A percentile compares a stretch with the other conserved stretches of the same genome.
These are phyloP conservation scores for Teratosphaeriaceae sp. DNA, from an alignment of 2,329 filamentous ascomycete species.

Conservation along the genomic window DNA sequence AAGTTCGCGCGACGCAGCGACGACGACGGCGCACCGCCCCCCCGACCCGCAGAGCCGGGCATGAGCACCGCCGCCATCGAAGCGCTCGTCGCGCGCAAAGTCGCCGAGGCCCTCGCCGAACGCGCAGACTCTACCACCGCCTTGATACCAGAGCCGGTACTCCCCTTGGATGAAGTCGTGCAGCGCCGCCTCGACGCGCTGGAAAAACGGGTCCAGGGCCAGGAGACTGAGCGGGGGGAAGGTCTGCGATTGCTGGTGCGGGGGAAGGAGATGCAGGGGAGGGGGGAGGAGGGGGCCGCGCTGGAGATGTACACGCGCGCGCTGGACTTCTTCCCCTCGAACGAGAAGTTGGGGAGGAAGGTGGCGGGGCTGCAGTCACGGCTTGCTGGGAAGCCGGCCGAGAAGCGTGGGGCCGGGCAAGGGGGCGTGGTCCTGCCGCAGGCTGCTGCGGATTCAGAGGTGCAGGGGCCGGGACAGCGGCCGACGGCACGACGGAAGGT, in stretches of 20 bases:
- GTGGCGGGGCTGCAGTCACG: slow-evolving; percentile 49
- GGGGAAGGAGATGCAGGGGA: slow-evolving; percentile 82
- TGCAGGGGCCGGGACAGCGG: not conserved
- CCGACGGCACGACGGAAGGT: not conserved
- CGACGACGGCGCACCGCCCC: slow-evolving; percentile 27
- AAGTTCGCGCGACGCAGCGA: slow-evolving; percentile 34
- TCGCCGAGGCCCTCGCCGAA: slow-evolving; percentile 81
- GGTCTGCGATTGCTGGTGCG: slow-evolving; percentile 82
- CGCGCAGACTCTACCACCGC: slow-evolving; percentile 42
- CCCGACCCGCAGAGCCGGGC: slow-evolving; percentile 10
- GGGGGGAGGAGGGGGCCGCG: slow-evolving; percentile 70
- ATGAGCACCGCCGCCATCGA: slow-evolving; percentile 66
- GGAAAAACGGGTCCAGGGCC: slow-evolving; percentile 72
- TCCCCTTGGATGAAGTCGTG: slow-evolving; percentile 73
- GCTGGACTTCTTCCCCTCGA: slow-evolving; percentile 76
- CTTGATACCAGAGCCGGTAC: slow-evolving; percentile 17
- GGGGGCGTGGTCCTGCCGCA: not conserved
- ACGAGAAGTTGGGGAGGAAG: slow-evolving; percentile 62
- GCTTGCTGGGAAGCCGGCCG: slow-evolving; percentile 33
- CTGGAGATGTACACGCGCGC: slow-evolving; percentile 83
- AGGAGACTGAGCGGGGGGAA: slow-evolving; percentile 69
- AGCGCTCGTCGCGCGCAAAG: slow-evolving; percentile 85
- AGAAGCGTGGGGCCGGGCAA: not conserved
- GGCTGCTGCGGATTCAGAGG: not conserved
- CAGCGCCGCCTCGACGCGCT: slow-evolving; percentile 75